Conservation (phyloP, 768 basidiomycete genomes). For the Macrolepiota dolichaula region DNA sequence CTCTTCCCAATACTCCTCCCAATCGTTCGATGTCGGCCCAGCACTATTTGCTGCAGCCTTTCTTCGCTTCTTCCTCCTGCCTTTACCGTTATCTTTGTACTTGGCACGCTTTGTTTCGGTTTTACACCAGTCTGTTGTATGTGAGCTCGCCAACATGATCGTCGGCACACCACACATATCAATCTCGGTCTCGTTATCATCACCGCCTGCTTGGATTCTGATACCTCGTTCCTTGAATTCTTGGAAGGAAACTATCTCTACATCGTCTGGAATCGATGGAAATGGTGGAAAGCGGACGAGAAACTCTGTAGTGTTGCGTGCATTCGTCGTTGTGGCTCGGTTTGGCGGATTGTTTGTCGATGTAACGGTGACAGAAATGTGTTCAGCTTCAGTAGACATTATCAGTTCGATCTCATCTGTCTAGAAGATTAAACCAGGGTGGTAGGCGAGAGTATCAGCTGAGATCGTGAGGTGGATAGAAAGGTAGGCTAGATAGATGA, state of each 20-base stretch:
- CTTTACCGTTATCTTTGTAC: constrained; percentile 8
- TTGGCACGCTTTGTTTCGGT: constrained; percentile 47
- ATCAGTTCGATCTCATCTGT: neutral
- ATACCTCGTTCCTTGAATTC: constrained; percentile 39
- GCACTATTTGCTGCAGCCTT: constrained; percentile 11
- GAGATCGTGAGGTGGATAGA: neutral
- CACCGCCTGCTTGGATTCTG: constrained; percentile 25
- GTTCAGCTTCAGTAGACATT: neutral
- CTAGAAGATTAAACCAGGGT: neutral
- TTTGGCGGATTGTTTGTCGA: neutral
- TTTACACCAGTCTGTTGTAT: constrained; percentile 54
- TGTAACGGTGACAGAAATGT: neutral
- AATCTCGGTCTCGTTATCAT: constrained; percentile 53
- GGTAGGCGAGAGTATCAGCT: neutral
- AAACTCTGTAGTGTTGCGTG: neutral
- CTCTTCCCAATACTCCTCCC: constrained; percentile 76
- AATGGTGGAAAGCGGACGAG: constrained; percentile 46
- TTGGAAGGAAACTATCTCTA: constrained; percentile 39
- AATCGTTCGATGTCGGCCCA: constrained; percentile 27
- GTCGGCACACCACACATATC: constrained; percentile 71
- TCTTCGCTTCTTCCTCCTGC: constrained; percentile 16
- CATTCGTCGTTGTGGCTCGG: neutral
- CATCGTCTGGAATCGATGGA: constrained; percentile 36
- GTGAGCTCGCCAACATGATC: constrained; percentile 46
- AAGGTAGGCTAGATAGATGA: neutral